Evolutionary conservation across 805 yeast species (phyloP), one percentile per base, ranked within the genome.

Genomic region (Hanseniaspora valbyensis): DNA sequence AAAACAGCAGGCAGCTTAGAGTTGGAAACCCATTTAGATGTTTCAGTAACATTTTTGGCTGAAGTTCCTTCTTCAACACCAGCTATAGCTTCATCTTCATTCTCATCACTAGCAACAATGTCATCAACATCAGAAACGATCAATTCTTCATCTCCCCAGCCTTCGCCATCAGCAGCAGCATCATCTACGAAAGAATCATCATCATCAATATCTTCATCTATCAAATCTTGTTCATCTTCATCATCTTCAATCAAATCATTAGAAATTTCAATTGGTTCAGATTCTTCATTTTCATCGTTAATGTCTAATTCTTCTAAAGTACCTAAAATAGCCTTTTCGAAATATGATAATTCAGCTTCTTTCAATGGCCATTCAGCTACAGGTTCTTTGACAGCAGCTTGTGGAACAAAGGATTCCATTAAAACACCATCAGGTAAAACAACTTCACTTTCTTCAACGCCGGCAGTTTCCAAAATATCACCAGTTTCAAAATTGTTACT

Each of bases 1-100:
- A 87, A 85, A 25, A 86, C 87, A 28, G 95, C 96, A 4, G 96
- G 87, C 51, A 89, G 76, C 55, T 82, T 83, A 16, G 95, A 84
- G 66, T 83, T 86, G 57, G 90, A 82, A 28, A 85, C 75, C 98
- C 99, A 94, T 53, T 67, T 66, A 3, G 81, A 80, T 29, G 79
- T 67, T 63, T 89, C 95, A 25, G 76, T 75, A 14, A 37, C 13
- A 8, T 73, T 73, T 16, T 57, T 53, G 64, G 72, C 54, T 12
- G 60, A 54, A 19, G 60, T 45, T 22, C 60, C 66, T 18, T 61
- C 63, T 25, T 61, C 64, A 33, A 56, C 60, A 12, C 64, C 29
- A 29, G 10, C 10, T 4, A 19, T 4, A 41, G 78, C 67, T 12
- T 62, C 83, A 40, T 77, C 82, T 49, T 78, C 85, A 51, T 72